Percentiles rank a stretch among this genome's conserved stretches.
phyloP scores from a whole-genome alignment of 2,329 filamentous ascomycete genomes.

The Penicillium concentricum region DNA sequence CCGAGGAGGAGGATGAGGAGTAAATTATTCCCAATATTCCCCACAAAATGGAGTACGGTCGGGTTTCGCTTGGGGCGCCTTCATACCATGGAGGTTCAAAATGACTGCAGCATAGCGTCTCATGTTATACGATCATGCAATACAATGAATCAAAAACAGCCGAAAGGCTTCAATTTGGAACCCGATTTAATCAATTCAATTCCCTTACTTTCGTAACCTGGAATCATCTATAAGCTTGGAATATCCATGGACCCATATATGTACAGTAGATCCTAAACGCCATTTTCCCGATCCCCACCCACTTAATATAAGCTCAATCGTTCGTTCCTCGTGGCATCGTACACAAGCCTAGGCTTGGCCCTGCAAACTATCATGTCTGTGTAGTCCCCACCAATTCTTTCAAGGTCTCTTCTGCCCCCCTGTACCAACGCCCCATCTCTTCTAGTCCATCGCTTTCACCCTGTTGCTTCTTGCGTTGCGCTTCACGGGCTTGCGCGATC shows the following conservation, averaged over 20 bases:
- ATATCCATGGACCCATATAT: conserved; percentile 5
- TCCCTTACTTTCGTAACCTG: not conserved
- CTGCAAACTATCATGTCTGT: conserved; percentile 20
- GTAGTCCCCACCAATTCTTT: conserved; percentile 38
- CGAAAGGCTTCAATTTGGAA: conserved; percentile 37
- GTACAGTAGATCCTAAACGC: conserved; percentile 26
- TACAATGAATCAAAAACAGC: conserved; percentile 38
- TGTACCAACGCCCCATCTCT: conserved; percentile 49
- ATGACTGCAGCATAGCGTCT: conserved; percentile 40
- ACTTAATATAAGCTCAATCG: conserved; percentile 1
- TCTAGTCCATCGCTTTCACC: conserved; percentile 49
- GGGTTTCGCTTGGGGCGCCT: conserved; percentile 39
- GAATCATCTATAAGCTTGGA: not conserved
- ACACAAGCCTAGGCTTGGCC: not conserved
- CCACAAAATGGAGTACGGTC: conserved; percentile 36
- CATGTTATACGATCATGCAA: conserved; percentile 44
- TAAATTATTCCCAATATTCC: conserved; percentile 35
- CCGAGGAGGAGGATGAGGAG: conserved; percentile 72
- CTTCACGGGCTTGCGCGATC: conserved; percentile 49
- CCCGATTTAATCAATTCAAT: conserved; percentile 18
- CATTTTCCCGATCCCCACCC: conserved; percentile 11
- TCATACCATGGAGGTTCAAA: conserved; percentile 35
- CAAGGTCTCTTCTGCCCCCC: conserved; percentile 41
- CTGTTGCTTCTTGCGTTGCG: conserved; percentile 42
- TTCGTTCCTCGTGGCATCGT: conserved; percentile 26